A percentile compares a stretch with the other conserved stretches of the same genome.
Evolutionary conservation across 2,329 filamentous ascomycete genomes (phyloP).

Genomic region (Beauveria medogensis): DNA sequence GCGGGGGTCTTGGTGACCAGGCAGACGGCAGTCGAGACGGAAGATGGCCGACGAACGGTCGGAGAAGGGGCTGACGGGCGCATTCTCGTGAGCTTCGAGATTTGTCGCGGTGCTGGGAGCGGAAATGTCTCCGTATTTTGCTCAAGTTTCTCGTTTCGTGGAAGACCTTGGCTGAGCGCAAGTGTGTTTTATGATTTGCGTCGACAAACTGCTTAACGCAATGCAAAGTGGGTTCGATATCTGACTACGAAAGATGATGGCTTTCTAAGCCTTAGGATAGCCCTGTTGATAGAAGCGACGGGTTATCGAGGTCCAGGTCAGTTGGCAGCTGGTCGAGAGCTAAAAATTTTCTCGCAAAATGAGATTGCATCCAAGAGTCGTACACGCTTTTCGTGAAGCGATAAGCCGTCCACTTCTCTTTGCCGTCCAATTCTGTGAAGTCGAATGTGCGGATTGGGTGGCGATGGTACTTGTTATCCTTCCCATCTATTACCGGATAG

Average conservation of each 20-base stretch:
- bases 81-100: no score
- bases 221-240: neutral
- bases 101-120: no score
- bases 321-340: conserved; percentile 1
- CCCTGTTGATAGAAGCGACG: neutral
- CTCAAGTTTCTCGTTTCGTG: no score
- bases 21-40: no score
- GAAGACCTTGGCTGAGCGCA: no score
- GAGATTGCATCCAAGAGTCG: neutral
- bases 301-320: neutral
- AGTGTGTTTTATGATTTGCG: no score
- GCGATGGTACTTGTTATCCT: neutral
- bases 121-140: no score
- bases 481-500: neutral
- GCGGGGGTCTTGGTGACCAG: no score
- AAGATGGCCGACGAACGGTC: no score
- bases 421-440: neutral
- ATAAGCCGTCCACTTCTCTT: conserved; percentile 1
- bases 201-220: neutral
- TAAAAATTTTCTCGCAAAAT: neutral
- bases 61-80: no score
- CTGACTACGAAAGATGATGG: neutral
- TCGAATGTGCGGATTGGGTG: neutral
- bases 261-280: neutral
- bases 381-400: conserved; percentile 3